Conservation (phyloP, 2,329 filamentous ascomycete species). For the Rhytidhysteron rufulum region DNA sequence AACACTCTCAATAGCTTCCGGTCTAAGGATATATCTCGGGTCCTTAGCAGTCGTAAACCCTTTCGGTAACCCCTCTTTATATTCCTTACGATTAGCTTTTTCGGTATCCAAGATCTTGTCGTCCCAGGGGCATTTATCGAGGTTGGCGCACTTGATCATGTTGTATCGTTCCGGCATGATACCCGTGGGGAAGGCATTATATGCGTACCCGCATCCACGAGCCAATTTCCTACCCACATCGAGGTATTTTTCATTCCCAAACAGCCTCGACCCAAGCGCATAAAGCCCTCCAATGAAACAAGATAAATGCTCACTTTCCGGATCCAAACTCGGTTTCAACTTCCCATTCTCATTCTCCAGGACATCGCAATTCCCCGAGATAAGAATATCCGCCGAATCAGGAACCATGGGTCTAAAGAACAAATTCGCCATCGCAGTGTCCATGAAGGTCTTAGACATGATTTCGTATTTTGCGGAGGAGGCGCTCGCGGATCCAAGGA, state of each 20-base stretch:
- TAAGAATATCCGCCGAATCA: conserved; percentile 42
- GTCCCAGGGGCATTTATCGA: conserved; percentile 48
- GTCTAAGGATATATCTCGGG: conserved; percentile 42
- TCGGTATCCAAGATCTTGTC: conserved; percentile 45
- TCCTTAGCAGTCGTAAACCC: conserved; percentile 42
- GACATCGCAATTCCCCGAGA: conserved; percentile 43
- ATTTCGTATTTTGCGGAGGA: conserved; percentile 44
- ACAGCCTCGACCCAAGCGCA: conserved; percentile 53
- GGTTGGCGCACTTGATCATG: conserved; percentile 46
- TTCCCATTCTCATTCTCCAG: conserved; percentile 11
- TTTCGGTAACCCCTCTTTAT: conserved; percentile 27
- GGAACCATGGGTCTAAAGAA: conserved; percentile 49
- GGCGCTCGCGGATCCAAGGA: conserved; percentile 41
- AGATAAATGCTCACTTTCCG: conserved; percentile 54
- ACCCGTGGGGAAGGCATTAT: conserved; percentile 51
- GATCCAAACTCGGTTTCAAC: conserved; percentile 23
- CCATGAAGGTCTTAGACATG: conserved; percentile 51
- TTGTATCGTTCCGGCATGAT: conserved; percentile 59
- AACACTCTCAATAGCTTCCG: conserved; percentile 56
- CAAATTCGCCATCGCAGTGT: conserved; percentile 40
- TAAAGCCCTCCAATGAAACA: conserved; percentile 61
- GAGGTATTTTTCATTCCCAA: conserved; percentile 50
- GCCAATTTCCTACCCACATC: conserved; percentile 53
- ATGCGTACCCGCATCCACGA: conserved; percentile 58
- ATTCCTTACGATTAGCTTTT: conserved; percentile 18